Base-by-base conservation (phyloP, 2,329 filamentous ascomycete species). In the Diaporthe australafricana region DNA sequence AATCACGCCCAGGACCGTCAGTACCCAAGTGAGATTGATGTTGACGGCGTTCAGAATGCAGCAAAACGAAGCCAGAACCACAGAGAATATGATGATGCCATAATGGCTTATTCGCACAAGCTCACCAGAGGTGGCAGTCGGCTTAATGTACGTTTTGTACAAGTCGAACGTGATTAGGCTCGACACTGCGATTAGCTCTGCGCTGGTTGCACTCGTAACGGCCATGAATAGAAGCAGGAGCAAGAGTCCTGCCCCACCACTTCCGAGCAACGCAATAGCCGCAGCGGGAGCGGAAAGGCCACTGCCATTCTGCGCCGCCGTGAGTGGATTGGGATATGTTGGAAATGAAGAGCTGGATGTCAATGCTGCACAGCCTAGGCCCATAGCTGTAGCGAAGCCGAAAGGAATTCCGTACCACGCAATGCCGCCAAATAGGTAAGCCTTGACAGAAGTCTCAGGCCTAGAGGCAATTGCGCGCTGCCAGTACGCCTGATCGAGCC, bases 221-320 rank as follows among this genome's bases (percentile, higher is more conserved):
- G 84, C 83, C 84, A 86, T 86, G 78, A 86, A 86, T 0, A 86
- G 79, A 20, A 85, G 78, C 5, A 86, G 75, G 16, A 83, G 76
- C 74, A 83, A 74, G 14, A 80, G 75, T 1, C 76, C 79, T 0
- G 80, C 79, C 2, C 81, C 81, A n/a, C 79, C 79, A 45, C 75
- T 79, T 1, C 81, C 80, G 1, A 84, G 76, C 7, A 85, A 75
- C 0, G 82, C 79, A 48, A 81, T 77, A 12, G 80, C 79, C 11
- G 75, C 76, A 4, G 79, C 79, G 2, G 80, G 80, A 0, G 77
- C 74, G 11, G 76, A 77, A 6, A 81, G 75, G 1, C 82, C 83
- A 1, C 78, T 77, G 42, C 77, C 76, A 53, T 76, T 78, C 69
- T 82, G 78, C 2, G 78, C 77, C 0, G 77, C 74, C 1, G 75